Evolutionary conservation across 495 filamentous ascomycete species (phyloP), one percentile per base, ranked within the genome.

Genomic region (Poronia punctata): DNA sequence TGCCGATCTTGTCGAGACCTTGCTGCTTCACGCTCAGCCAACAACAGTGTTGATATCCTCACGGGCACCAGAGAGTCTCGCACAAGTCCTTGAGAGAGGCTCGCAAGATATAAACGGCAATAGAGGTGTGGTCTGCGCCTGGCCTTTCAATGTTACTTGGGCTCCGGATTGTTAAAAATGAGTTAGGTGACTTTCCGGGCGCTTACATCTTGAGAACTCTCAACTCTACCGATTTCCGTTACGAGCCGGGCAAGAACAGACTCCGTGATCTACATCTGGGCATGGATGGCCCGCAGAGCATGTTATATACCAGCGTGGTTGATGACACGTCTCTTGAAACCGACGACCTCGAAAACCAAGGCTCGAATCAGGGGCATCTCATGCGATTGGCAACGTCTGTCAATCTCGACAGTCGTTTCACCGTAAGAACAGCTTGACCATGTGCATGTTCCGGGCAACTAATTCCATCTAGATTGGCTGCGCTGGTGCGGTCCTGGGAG

Each of bases 401-500:
- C 35, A 85, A 95, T 48, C 64, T 94, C 39, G 84, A 89, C 9
- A 95, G 86, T 51, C 71, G 49, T 12, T 29, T 67, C 7, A 62
- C 67, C 9, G 60, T 64, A 15, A 49, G 48, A 25, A 22, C 5
- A 31, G n/a, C n/a, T 24, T 4, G 3, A 15, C 22, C 4, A 17
- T 23, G 1, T 31, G 28, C n/a, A 8, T 31, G 3, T 9, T 24
- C 9, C 17, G 9, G 0, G 1, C 28, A 25, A 38, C 48, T 57
- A 28, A 54, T 43, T 1, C 33, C 2, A 9, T 4, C 8, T 15
- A 64, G 60, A 51, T 72, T 23, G 87, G 89, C 0, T 97, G 92
- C 54, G 83, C 83, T 22, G 88, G 93, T 21, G 89, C 88, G 11
- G 65, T 98, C 11, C 68, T 98, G 23, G 74, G 75, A 3, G 88